Evolutionary conservation across 2,329 filamentous ascomycete genomes (phyloP).

Genomic region (Thelonectria blattea): DNA sequence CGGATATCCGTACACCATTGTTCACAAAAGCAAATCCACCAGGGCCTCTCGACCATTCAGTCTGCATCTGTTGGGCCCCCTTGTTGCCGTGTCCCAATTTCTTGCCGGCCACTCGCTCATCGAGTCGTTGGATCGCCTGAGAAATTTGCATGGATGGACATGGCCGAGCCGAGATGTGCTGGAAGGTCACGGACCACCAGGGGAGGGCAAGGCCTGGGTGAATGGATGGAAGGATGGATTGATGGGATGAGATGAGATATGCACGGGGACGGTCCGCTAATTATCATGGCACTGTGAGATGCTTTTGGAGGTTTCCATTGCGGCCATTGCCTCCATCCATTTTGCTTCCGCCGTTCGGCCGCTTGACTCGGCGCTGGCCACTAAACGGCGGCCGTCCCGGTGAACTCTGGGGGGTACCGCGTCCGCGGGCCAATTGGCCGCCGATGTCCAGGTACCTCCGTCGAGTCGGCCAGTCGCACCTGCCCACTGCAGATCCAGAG

Average conservation of each 20-base stretch:
- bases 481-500: too few species aligned
- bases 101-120: slow-evolving; percentile 2
- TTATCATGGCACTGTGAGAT: slow-evolving; percentile 11
- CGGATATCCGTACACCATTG: too few species aligned
- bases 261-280: slow-evolving; percentile 14
- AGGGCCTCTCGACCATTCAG: not conserved
- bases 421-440: too few species aligned
- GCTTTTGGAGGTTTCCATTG: too few species aligned
- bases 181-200: slow-evolving; percentile 19
- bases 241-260: slow-evolving; percentile 21
- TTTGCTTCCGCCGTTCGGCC: slow-evolving; percentile 11
- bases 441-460: too few species aligned
- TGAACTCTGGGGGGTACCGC: slow-evolving; percentile 27
- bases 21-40: slow-evolving; percentile 8
- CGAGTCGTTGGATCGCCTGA: slow-evolving; percentile 16
- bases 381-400: slow-evolving; percentile 1
- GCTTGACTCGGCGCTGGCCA: slow-evolving; percentile 32
- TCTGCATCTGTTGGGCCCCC: not conserved
- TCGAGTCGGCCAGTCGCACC: too few species aligned
- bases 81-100: slow-evolving; percentile 2
- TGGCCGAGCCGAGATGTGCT: slow-evolving; percentile 20
- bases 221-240: slow-evolving; percentile 5
- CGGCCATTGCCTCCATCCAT: too few species aligned
- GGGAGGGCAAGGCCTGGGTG: slow-evolving; percentile 9
- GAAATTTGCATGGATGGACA: slow-evolving; percentile 21